Evolutionary conservation across 2,329 filamentous ascomycete species (phyloP).

Genomic region (Penicillium sp.): DNA sequence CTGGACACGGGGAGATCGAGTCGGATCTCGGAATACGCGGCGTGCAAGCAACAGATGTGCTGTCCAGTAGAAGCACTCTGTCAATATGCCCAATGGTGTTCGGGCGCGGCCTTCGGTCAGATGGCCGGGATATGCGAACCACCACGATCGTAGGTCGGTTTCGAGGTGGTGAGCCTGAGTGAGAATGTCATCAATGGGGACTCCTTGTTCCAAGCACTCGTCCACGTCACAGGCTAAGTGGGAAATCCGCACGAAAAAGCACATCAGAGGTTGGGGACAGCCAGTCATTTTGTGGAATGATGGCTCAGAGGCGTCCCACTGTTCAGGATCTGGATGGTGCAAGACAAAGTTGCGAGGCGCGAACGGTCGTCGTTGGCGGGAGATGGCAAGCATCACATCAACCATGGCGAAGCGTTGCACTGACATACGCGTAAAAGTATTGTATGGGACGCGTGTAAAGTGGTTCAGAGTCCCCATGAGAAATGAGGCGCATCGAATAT

Average conservation of each 20-base stretch:
- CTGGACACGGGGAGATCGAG: slow-evolving; percentile 20
- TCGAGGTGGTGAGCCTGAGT: slow-evolving; percentile 15
- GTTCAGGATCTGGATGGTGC: slow-evolving; percentile 15
- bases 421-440: slow-evolving; percentile 15
- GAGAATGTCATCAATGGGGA: slow-evolving; percentile 9
- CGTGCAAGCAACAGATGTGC: slow-evolving; percentile 24
- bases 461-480: slow-evolving; percentile 22
- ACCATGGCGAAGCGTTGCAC: slow-evolving; percentile 26
- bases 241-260: slow-evolving; percentile 19
- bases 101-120: slow-evolving; percentile 1
- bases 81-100: slow-evolving; percentile 22
- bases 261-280: slow-evolving; percentile 26
- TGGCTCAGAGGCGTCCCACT: slow-evolving; percentile 22
- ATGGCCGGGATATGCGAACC: slow-evolving; percentile 8
- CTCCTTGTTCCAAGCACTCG: slow-evolving; percentile 4
- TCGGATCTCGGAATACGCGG: slow-evolving; percentile 22
- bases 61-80: slow-evolving; percentile 26
- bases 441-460: slow-evolving; percentile 15
- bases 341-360: slow-evolving; percentile 19
- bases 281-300: slow-evolving; percentile 27
- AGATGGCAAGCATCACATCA: slow-evolving; percentile 25
- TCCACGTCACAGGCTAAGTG: slow-evolving; percentile 24
- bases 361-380: slow-evolving; percentile 21
- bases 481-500: slow-evolving; percentile 22
- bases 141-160: slow-evolving; percentile 23